A percentile compares a stretch with the other conserved stretches of the same genome.
Evolutionary conservation across 176 grass and related monocot genomes (phyloP).

Genomic region (Triticum monococcum): DNA sequence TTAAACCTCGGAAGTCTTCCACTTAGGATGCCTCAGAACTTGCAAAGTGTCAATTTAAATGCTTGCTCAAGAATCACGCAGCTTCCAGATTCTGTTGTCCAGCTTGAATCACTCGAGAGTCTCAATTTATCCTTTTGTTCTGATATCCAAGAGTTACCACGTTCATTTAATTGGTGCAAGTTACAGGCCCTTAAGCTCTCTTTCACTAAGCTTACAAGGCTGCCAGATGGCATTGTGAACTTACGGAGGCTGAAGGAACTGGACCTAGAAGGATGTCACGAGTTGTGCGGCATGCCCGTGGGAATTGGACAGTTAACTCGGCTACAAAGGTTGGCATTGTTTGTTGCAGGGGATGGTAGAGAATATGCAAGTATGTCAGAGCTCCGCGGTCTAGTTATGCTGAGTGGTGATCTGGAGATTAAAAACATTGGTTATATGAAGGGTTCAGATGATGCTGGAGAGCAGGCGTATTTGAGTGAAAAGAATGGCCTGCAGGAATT

Average conservation of each 20-base stretch:
- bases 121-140: background rate
- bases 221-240: background rate
- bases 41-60: background rate
- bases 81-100: background rate
- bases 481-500: background rate
- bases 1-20: background rate
- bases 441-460: background rate
- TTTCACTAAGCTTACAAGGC: background rate
- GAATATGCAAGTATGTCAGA: conserved; percentile 7
- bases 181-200: background rate
- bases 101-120: background rate
- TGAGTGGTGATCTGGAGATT: background rate
- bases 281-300: background rate
- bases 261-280: background rate
- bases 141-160: background rate
- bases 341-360: background rate
- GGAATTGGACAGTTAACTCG: background rate
- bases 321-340: background rate
- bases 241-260: background rate
- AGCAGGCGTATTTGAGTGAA: background rate
- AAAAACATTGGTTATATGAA: background rate
- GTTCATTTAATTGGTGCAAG: background rate
- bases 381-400: background rate
- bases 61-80: background rate
- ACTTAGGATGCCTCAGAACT: background rate